Percentiles rank a stretch among this genome's conserved stretches.
phyloP scores from a whole-genome alignment of 75 land plant species.

The Pseudotsuga menziesii region DNA sequence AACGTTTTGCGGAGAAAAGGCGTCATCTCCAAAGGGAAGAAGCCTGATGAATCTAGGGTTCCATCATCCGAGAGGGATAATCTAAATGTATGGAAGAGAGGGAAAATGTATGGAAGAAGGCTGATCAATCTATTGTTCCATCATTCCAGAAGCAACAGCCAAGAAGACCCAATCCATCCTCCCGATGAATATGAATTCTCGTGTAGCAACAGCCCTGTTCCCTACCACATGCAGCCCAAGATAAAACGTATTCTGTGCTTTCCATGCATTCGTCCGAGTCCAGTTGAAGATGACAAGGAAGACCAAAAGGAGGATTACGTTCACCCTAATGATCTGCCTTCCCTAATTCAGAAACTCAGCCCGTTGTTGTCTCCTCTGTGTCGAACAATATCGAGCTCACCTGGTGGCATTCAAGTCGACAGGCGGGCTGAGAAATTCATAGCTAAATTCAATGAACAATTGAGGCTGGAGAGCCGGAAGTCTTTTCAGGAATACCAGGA shows the following conservation, averaged over 20 bases:
- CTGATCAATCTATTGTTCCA: slow-evolving; percentile 30
- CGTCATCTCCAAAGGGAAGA: slow-evolving; percentile 36
- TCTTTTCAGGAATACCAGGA: slow-evolving; percentile 9
- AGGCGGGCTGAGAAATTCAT: slow-evolving; percentile 57
- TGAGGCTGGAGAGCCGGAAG: slow-evolving; percentile 24
- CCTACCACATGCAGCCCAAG: slow-evolving; percentile 4
- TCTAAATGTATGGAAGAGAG: slow-evolving; percentile 37
- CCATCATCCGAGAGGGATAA: no score
- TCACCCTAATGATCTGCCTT: background rate
- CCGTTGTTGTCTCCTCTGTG: slow-evolving; percentile 6
- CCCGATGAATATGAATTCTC: slow-evolving; percentile 61
- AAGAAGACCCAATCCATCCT: no score
- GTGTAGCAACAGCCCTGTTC: slow-evolving; percentile 45
- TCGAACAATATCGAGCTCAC: background rate
- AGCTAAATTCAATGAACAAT: slow-evolving; percentile 43
- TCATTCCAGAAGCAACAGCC: slow-evolving; percentile 17
- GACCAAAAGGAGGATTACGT: background rate
- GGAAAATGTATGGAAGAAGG: slow-evolving; percentile 49
- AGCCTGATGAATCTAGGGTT: background rate
- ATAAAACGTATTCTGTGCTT: slow-evolving; percentile 13
- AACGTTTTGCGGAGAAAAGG: slow-evolving; percentile 23
- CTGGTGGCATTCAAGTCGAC: slow-evolving; percentile 15
- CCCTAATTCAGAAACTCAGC: background rate
- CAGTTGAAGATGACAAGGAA: background rate
- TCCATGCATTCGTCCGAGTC: slow-evolving; percentile 17